phyloP scores from a whole-genome alignment of 1,139 yeast genomes.

The Eremothecium gossypii region DNA sequence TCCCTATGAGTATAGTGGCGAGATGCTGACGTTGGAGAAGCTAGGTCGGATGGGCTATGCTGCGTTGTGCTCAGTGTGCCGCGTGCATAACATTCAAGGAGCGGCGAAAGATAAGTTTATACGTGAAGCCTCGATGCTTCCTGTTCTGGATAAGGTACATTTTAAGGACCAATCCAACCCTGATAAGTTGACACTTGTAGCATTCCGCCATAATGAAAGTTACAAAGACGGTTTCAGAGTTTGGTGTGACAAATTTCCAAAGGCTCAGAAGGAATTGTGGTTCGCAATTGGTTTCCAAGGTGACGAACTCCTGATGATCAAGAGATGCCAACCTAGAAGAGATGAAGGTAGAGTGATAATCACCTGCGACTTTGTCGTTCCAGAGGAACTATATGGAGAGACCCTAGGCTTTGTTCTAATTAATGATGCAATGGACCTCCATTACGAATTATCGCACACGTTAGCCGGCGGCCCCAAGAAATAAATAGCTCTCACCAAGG shows the following conservation, averaged over 20 bases:
- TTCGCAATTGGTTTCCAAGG: slow-evolving; percentile 56
- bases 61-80: slow-evolving; percentile 8
- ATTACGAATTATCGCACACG: slow-evolving; percentile 29
- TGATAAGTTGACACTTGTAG: slow-evolving; percentile 35
- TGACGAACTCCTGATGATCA: slow-evolving; percentile 47
- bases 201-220: slow-evolving; percentile 48
- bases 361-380: slow-evolving; percentile 40
- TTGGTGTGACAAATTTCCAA: slow-evolving; percentile 76
- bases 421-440: slow-evolving; percentile 60
- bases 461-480: slow-evolving; percentile 1
- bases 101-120: slow-evolving; percentile 34
- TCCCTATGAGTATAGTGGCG: slow-evolving; percentile 6
- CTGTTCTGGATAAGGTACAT: slow-evolving; percentile 30
- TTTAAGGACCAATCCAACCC: slow-evolving; percentile 30
- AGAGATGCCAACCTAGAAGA: slow-evolving; percentile 56
- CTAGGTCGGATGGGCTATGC: slow-evolving; percentile 26
- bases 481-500: neutral
- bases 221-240: slow-evolving; percentile 53
- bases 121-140: slow-evolving; percentile 39
- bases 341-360: slow-evolving; percentile 36
- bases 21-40: slow-evolving; percentile 21
- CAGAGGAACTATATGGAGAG: slow-evolving; percentile 40
- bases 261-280: slow-evolving; percentile 92
- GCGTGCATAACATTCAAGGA: slow-evolving; percentile 12
- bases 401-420: slow-evolving; percentile 40